Evolutionary conservation across 164 flowering plant genomes (phyloP), one percentile per base, ranked within the genome.

Genomic region (Protea cynaroides): DNA sequence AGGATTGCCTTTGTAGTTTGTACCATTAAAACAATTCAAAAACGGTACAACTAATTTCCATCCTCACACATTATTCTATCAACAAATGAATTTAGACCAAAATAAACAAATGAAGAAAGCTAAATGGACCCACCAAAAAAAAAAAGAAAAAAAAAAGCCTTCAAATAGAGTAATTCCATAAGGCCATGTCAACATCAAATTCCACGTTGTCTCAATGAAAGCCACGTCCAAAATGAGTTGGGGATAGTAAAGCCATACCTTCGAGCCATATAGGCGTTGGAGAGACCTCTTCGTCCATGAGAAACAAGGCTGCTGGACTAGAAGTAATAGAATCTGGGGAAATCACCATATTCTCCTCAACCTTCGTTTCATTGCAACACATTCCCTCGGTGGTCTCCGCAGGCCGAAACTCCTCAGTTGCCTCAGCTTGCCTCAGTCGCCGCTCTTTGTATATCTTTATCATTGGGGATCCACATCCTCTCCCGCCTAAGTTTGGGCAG

Each of bases 361-460:
- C 64, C 67, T 9, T 36, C 22, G 49, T 21, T 22, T 43, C 63
- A n/a, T 0, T 14, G 1, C 34, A 12, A 14, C 11, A 5, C 24
- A n/a, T 12, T 17, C 34, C 40, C 10, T 19, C 58, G 0, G 12
- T 51, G 0, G 40, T 8, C 56, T 59, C 62, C 6, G 37, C n/a
- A 21, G 76, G 78, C 57, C 83, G 64, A 58, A 83, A 87, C 13
- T 78, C 83, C 77, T 83, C 84, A 0, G 95, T 95, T 0, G 91
- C 97, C 74, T 80, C 83, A 0, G 79, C 80, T 0, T n/a, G n/a
- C n/a, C n/a, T n/a, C n/a, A n/a, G n/a, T n/a, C n/a, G 95, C 95
- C 0, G 90, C 88, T 72, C 57, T 77, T 72, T 78, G 86, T 13
- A 91, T 88, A n/a, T 86, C 95, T 73, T 81, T 80, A 8, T 71